These are phyloP conservation scores for Orbilia brochopaga DNA, from an alignment of 2,329 filamentous ascomycete species.

Conservation along the genomic window DNA sequence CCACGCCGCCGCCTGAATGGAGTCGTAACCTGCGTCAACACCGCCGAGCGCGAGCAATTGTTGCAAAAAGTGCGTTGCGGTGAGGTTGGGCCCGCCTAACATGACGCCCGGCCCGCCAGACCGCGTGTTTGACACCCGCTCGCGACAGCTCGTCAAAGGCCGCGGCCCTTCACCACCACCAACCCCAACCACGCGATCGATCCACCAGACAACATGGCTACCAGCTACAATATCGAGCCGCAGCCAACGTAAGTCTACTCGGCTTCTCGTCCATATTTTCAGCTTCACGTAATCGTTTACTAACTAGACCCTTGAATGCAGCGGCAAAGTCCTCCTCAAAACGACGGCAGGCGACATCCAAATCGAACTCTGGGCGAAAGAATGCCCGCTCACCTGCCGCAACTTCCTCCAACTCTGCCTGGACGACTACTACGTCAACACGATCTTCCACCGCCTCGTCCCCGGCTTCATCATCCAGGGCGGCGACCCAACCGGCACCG, in stretches of 20 bases:
- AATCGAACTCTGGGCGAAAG: conserved; percentile 92
- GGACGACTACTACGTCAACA: conserved; percentile 93
- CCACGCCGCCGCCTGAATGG: no score
- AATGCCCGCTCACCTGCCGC: conserved; percentile 85
- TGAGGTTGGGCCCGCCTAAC: conserved; percentile 10
- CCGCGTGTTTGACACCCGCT: no score
- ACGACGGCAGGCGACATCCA: conserved; percentile 88
- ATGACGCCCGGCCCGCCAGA: no score
- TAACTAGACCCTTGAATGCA: conserved; percentile 19
- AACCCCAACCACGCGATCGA: neutral
- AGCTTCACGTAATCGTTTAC: neutral
- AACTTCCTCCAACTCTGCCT: conserved; percentile 96
- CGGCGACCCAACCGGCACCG: conserved; percentile 90
- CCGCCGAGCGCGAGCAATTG: neutral
- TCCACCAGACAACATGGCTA: conserved; percentile 26
- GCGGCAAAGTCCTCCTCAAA: conserved; percentile 83
- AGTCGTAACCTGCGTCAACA: neutral
- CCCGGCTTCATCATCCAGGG: conserved; percentile 93
- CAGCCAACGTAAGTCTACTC: conserved; percentile 40
- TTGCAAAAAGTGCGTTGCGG: conserved; percentile 34
- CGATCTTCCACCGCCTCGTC: conserved; percentile 90
- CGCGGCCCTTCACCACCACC: conserved; percentile 6
- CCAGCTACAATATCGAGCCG: conserved; percentile 47
- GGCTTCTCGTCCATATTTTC: neutral
- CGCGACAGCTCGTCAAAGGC: no score